phyloP scores from a whole-genome alignment of 2,329 filamentous ascomycete species.

The Talaromyces sp. region DNA sequence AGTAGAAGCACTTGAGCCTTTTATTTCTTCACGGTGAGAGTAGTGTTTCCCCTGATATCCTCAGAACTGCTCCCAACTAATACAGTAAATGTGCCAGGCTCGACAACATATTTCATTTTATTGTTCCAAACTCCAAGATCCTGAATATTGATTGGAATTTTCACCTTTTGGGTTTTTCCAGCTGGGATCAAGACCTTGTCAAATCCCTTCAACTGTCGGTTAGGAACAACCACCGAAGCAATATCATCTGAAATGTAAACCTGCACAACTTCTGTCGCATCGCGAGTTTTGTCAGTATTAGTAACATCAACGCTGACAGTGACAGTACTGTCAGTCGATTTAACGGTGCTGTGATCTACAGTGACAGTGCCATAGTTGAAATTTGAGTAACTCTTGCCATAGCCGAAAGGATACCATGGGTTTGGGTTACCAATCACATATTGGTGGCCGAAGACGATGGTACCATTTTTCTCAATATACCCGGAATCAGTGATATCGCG shows the following conservation, averaged over 20 bases:
- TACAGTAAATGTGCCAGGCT: conserved; percentile 68
- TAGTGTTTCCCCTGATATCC: conserved; percentile 38
- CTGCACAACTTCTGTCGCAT: conserved; percentile 70
- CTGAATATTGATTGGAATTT: conserved; percentile 54
- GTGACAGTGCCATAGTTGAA: conserved; percentile 56
- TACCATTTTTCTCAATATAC: conserved; percentile 58
- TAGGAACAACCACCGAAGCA: conserved; percentile 65
- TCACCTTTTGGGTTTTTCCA: conserved; percentile 59
- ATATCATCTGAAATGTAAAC: conserved; percentile 67
- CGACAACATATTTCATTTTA: conserved; percentile 72
- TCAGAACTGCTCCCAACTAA: conserved; percentile 58
- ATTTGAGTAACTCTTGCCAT: conserved; percentile 66
- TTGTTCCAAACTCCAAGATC: conserved; percentile 61
- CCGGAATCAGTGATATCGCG: conserved; percentile 59
- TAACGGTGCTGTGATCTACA: conserved; percentile 50
- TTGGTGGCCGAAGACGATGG: conserved; percentile 64
- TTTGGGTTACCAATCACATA: conserved; percentile 65
- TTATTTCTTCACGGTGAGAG: conserved; percentile 30
- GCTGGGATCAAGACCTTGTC: conserved; percentile 65
- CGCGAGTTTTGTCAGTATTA: conserved; percentile 56
- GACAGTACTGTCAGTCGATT: conserved; percentile 54
- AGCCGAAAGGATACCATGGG: conserved; percentile 68
- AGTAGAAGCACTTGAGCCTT: not conserved
- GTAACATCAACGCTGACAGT: conserved; percentile 64
- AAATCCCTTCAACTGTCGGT: conserved; percentile 67